Evolutionary conservation across 768 basidiomycete genomes (phyloP), one percentile per base, ranked within the genome.

Genomic region (Auriscalpium orientale): DNA sequence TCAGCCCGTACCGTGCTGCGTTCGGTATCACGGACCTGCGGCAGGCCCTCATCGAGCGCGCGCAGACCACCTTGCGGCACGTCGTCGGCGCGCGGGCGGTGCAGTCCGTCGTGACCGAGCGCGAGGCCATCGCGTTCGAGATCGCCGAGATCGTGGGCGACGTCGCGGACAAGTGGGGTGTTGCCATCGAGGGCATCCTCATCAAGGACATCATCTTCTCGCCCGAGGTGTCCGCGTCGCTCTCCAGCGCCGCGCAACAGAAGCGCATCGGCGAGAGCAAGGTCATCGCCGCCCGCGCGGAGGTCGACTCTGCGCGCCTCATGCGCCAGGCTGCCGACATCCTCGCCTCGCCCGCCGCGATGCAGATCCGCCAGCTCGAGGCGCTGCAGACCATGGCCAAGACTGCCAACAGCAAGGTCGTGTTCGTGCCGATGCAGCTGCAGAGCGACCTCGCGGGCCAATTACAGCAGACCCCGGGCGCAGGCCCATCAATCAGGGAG

Each of bases 321-420:
- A 98, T 98, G 95, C 82, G 95, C 58, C 92, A 95, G 70, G 95
- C 95, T 12, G 94, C 94, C 53, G 94, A 97, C 71, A 97, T 95
- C 65, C 75, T 92, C 65, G 91, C 93, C 20, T 90, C 86, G 11
- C 93, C 93, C 9, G 95, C 95, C 20, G 95, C 95, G 54, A 97
- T 98, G 93, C 94, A 97, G 71, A 98, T 98, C 68, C 80, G 95
- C 57, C 95, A 98, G 69, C 81, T 98, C 60, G 95, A 99, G 71
- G 91, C 94, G 49, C 80, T 98, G 61, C 93, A 97, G 79, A 79
- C 83, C 65, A 98, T 98, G 95, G 90, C 95, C 49, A 89, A 90
- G 71, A 84, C 82, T 15, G 83, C 88, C n/a, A 78, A 79, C 62
- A 84, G 80, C 78, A 98, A 98, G 71, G 92, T 95, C 62, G 80